These are phyloP conservation scores for Exobasidium rhododendri DNA, from an alignment of 1,284 basidiomycete species.

Conservation along the genomic window DNA sequence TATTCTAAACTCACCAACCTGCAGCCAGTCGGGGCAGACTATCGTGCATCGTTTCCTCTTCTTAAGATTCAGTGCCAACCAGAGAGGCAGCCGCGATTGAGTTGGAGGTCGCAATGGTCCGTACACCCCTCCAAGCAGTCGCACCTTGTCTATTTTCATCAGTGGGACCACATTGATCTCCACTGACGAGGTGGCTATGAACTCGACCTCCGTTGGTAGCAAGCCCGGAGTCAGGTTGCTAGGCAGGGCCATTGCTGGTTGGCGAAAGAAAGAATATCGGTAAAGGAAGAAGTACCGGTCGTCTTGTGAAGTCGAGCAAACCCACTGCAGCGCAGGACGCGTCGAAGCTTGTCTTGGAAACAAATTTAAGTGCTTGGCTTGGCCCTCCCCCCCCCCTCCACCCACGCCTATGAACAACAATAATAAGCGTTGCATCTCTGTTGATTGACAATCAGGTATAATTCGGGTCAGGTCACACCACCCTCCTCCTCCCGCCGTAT, in stretches of 20 bases:
- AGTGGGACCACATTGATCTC: constrained; percentile 43
- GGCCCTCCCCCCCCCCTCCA: no score
- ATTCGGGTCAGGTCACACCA: no score
- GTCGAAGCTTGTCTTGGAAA: no score
- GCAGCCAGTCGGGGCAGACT: constrained; percentile 82
- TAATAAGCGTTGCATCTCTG: no score
- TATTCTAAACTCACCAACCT: constrained; percentile 72
- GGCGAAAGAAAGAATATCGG: no score
- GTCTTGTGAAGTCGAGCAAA: no score
- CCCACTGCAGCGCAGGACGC: no score
- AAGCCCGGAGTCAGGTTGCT: constrained; percentile 15
- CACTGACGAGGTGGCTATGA: constrained; percentile 32
- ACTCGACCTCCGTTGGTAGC: constrained; percentile 24
- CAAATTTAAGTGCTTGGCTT: no score
- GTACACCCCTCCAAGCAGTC: constrained; percentile 59
- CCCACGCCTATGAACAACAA: no score
- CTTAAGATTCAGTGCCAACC: constrained; percentile 92
- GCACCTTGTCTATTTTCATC: constrained; percentile 43
- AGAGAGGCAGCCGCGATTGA: constrained; percentile 78
- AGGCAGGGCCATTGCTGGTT: constrained; percentile 24
- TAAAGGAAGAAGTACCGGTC: no score
- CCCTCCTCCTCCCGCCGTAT: no score
- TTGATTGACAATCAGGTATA: no score
- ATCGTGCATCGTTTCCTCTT: constrained; percentile 89
- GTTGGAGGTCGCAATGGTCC: constrained; percentile 87